Evolutionary conservation across 2,329 filamentous ascomycete species (phyloP), one percentile per base, ranked within the genome.

Genomic region (Botrytis sinoallii): DNA sequence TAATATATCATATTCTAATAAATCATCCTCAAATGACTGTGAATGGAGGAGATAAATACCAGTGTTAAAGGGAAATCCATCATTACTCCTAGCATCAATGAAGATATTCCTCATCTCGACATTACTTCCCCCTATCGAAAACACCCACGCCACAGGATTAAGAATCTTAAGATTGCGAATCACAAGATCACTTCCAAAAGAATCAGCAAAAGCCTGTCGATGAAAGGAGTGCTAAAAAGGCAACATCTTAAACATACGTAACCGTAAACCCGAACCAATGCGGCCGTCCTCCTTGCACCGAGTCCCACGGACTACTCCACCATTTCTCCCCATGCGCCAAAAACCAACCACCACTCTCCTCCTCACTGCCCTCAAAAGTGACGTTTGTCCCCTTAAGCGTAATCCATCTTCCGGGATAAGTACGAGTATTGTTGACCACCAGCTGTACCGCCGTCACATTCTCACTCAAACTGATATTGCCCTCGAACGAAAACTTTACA

Each of bases 231-330:
- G 2, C 9, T 8, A 14, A n/a, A 25, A 40, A 25, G 35, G 38
- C 25, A 10, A 65, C 4, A 44, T 12, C 6, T 16, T 8, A 40
- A 16, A 32, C 63, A 59, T 52, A 69, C 71, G 1, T 48, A 20
- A 72, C 64, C 14, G 38, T 48, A 48, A 72, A 72, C 20, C 64
- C 42, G 46, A 72, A 69, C 64, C 64, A 72, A 59, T 72, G 64
- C 40, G 71, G 71, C 46, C 71, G 9, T 3, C 64, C 64, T 32
- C 40, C 63, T 14, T 68, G 70, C 22, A n/a, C n/a, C 14, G 29
- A 35, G 60, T 68, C 52, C n/a, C 42, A 16, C 8, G 52, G 25
- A 22, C 10, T 40, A 14, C 25, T 32, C 70, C 70, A 71, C 70
- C 70, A 71, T 8, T 35, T 71, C 60, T 71, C 70, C 25, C 70